Evolutionary conservation across 495 filamentous ascomycete genomes (phyloP), one percentile per base, ranked within the genome.

Genomic region (Podospora didyma): DNA sequence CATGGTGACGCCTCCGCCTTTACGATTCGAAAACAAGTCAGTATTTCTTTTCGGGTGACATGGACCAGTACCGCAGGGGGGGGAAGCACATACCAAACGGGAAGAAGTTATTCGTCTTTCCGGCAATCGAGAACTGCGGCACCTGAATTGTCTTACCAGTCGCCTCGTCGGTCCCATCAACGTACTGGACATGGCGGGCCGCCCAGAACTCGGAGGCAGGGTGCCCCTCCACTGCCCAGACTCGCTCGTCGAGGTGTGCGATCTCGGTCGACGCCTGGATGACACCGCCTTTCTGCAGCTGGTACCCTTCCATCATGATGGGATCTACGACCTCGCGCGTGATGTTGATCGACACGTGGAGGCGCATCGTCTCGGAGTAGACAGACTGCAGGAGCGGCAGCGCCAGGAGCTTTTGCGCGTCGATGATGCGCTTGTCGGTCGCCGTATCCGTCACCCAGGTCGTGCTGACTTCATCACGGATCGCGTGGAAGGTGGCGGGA

Each of bases 1-100:
- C 0, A 74, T 68, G 16, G 69, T 63, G 21, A 70, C 47, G 2
- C 77, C 78, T 4, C 75, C 77, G 17, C 70, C 70, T 63, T 16
- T 50, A 11, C 37, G 16, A 17, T 2, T 11, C 23, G 47, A n/a
- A 51, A 31, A 31, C 26, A 31, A 31, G 26, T 31, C 26, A 31
- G 26, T 31, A 31, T 31, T 31, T n/a, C n/a, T n/a, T n/a, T n/a
- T n/a, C n/a, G n/a, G n/a, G n/a, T n/a, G n/a, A n/a, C n/a, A n/a
- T n/a, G 9, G 9, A 31, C 26, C 26, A 31, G 3, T 31, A 21
- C 34, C 21, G 2, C 26, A 31, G 9, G 9, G 9, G 9, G 26
- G 26, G 26, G 26, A 31, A 31, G 26, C 26, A 31, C 26, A 31
- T 50, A 71, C 69, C 69, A 46, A 55, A 73, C 2, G 70, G 70